A percentile compares a stretch with the other conserved stretches of the same genome.
phyloP scores from a whole-genome alignment of 2,329 filamentous ascomycete species.

The Fusarium pseudograminearum region DNA sequence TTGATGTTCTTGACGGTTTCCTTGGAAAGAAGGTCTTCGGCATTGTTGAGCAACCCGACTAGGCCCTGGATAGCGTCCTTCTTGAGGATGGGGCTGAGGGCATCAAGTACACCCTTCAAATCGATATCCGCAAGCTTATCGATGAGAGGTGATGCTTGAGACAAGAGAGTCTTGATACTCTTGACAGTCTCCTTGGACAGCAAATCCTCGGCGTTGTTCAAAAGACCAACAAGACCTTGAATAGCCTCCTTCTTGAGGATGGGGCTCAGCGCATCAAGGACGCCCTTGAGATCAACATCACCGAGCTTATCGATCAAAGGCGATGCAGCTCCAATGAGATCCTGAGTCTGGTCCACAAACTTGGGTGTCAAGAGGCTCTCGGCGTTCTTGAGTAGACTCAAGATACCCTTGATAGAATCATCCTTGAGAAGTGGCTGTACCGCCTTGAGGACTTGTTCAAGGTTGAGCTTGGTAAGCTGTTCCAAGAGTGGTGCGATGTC shows the following conservation, averaged over 20 bases:
- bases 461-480: conserved; percentile 51
- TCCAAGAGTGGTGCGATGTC: conserved; percentile 39
- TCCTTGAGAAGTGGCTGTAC: conserved; percentile 52
- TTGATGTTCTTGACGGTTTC: conserved; percentile 39
- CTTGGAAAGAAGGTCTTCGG: neutral
- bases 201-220: conserved; percentile 45
- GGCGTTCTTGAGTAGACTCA: conserved; percentile 51
- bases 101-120: conserved; percentile 1
- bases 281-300: conserved; percentile 23
- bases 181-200: conserved; percentile 39
- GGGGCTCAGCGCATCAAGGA: conserved; percentile 45
- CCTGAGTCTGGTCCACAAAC: conserved; percentile 41
- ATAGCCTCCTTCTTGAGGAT: conserved; percentile 48
- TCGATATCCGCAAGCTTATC: conserved; percentile 51
- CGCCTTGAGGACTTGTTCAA: conserved; percentile 50
- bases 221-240: conserved; percentile 43
- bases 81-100: conserved; percentile 9
- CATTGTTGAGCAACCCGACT: conserved; percentile 1
- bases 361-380: conserved; percentile 45
- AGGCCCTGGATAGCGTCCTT: conserved; percentile 23
- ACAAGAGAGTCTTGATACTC: conserved; percentile 37
- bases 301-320: conserved; percentile 23
- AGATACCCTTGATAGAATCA: conserved; percentile 36
- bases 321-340: conserved; percentile 29
- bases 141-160: conserved; percentile 30